Percentiles rank a stretch among this genome's conserved stretches.
phyloP scores from a whole-genome alignment of 2,329 filamentous ascomycete genomes.

The Exophiala sp. region DNA sequence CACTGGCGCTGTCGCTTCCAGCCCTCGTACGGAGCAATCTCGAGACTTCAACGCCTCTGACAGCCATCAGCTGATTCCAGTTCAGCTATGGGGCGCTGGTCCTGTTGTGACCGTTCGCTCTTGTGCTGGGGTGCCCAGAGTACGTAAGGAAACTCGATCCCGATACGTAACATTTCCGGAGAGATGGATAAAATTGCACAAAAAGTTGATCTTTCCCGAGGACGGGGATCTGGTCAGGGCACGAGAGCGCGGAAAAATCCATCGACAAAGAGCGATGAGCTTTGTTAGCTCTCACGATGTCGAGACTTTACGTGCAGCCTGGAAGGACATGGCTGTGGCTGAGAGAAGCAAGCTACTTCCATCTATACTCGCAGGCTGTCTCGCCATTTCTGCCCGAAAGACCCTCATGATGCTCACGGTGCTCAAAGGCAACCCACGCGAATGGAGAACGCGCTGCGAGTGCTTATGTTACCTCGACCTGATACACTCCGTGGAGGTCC shows the following conservation, averaged over 20 bases:
- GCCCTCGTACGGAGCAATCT: not conserved
- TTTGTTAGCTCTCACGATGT: conserved; percentile 7
- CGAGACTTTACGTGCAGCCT: conserved; percentile 8
- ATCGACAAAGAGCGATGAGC: conserved; percentile 92
- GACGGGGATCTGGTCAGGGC: conserved; percentile 70
- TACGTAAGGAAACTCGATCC: not conserved
- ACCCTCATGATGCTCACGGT: conserved; percentile 42
- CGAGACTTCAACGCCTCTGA: not conserved
- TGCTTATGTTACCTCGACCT: conserved; percentile 44
- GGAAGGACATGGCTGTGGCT: not conserved
- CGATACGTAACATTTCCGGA: not conserved
- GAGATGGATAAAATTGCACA: conserved; percentile 56
- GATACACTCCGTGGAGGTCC: conserved; percentile 30
- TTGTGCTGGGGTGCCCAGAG: not conserved
- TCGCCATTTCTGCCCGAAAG: conserved; percentile 39
- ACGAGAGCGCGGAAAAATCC: conserved; percentile 97
- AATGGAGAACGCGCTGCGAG: conserved; percentile 43
- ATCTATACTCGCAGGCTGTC: conserved; percentile 92
- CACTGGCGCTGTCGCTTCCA: not conserved
- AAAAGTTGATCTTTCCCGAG: conserved; percentile 91
- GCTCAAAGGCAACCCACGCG: conserved; percentile 35
- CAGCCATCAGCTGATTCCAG: not conserved
- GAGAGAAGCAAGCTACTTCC: conserved; percentile 67
- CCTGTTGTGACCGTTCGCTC: not conserved
- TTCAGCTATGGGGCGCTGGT: not conserved